Evolutionary conservation across 805 yeast species (phyloP), one percentile per base, ranked within the genome.

Genomic region (Candida nonsorbophila): DNA sequence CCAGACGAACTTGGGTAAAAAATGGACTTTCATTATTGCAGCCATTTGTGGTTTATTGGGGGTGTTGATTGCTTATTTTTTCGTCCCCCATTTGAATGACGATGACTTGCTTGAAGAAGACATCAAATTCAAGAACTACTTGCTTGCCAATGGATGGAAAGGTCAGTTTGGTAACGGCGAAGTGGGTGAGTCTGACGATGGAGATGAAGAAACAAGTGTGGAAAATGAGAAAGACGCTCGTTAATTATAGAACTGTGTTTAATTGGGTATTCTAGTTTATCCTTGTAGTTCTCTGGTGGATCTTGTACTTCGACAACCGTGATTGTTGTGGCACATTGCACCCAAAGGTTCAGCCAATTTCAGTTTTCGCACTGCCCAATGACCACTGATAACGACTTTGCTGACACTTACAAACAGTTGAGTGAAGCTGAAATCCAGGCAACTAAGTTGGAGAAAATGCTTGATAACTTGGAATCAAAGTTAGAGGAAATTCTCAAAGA

Each of bases 1-100:
- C 41, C 75, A 78, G 54, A 53, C 45, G 22, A 53, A 79, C 46
- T 60, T 79, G 38, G 92, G 92, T 20, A 62, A 73, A 42, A 60
- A 60, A 36, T 83, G 85, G 84, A 82, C 90, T 5, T 83, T 83
- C 45, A 82, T 83, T 41, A 79, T 83, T 44, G 83, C 88, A 15
- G 92, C 92, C 9, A 60, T 72, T 29, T 69, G 83, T 44, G 90
- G 92, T 30, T 53, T 74, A 6, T 62, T 62, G 5, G 92, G 92
- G 49, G 72, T 82, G 20, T 27, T 69, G 6, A 61, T 75, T 19
- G 76, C 85, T 1, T 72, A 53, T 45, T 40, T 79, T 48, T 77
- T 74, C 34, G 67, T 83, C 38, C 90, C 92, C 5, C 84, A 80
- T 43, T 65, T 77, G 40, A 67, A 51, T 16, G 86, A 80, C 8